Conservation (phyloP, 2,329 filamentous ascomycete species). For the Trichophyton benhamiae region DNA sequence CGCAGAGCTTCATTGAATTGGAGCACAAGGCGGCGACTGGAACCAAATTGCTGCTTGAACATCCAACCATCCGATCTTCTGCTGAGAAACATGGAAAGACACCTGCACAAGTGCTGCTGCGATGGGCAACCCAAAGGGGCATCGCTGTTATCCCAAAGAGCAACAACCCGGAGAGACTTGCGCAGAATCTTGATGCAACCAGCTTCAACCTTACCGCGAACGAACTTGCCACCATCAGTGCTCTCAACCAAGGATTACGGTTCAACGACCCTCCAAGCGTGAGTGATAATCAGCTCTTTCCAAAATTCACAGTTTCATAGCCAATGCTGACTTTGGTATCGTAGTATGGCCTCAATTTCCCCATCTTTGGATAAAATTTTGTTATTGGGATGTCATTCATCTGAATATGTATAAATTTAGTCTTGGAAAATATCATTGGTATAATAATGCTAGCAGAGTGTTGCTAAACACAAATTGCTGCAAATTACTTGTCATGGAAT, state of each 20-base stretch:
- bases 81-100: conserved; percentile 60
- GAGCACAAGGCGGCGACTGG: conserved; percentile 55
- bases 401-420: background rate
- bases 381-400: background rate
- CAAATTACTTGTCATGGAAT: too few relatives aligned
- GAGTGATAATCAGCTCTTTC: conserved; percentile 26
- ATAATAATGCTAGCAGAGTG: too few relatives aligned
- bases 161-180: conserved; percentile 44
- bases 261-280: conserved; percentile 68
- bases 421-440: background rate
- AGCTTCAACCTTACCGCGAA: conserved; percentile 52
- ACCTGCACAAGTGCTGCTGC: conserved; percentile 67
- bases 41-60: conserved; percentile 58
- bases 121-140: conserved; percentile 75
- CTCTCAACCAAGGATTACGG: conserved; percentile 52
- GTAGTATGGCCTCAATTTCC: conserved; percentile 38
- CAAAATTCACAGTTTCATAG: conserved; percentile 11
- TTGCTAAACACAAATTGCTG: too few relatives aligned
- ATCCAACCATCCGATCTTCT: conserved; percentile 51
- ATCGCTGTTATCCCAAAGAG: conserved; percentile 76
- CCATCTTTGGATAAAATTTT: conserved; percentile 35
- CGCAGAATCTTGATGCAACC: conserved; percentile 55
- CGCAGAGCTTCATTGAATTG: conserved; percentile 66
- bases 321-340: conserved; percentile 15
- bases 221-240: conserved; percentile 56